Evolutionary conservation across 768 basidiomycete genomes (phyloP), one percentile per base, ranked within the genome.

Genomic region (Serendipita sp.): DNA sequence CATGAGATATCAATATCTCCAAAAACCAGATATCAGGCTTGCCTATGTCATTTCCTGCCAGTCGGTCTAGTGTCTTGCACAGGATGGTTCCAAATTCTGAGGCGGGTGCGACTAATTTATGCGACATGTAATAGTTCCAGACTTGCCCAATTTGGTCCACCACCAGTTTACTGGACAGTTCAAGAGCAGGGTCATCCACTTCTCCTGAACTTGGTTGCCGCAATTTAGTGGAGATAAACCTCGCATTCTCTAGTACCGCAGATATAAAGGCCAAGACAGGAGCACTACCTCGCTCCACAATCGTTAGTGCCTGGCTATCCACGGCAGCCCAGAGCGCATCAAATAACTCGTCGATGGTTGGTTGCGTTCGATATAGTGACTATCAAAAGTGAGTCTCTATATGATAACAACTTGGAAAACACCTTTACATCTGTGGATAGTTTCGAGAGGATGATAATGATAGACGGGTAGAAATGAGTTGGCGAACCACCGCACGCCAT

Each of bases 251-350:
- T 5, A 89, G 73, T 2, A 89, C 70, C 0, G 88, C 80, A 0
- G 81, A 78, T 16, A 87, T 74, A 74, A 92, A 88, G 8, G 89
- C 84, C 38, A 68, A 68, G 0, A 83, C 79, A 3, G 81, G 81
- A 10, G 80, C 76, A 5, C 76, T 75, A 1, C 76, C 70, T 3
- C 83, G 78, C 58, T 84, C 78, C 8, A 86, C 77, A 0, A 83
- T 77, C 41, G 78, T 81, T 3, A 89, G 77, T 0, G 86, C 83
- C 28, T 83, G 80, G 3, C 82, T 81, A 63, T 88, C 84, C 0
- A 90, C 73, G 0, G 89, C 92, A 15, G 84, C 81, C 92, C 93
- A 96, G 69, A 97, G 84, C 0, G 89, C 82, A 0, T 77, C 74
- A 71, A 92, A 88, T 47, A 95, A 75, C 34, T 79, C 77, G 2